Conservation (phyloP, 1,284 basidiomycete genomes). For the Apiotrichum gracile region DNA sequence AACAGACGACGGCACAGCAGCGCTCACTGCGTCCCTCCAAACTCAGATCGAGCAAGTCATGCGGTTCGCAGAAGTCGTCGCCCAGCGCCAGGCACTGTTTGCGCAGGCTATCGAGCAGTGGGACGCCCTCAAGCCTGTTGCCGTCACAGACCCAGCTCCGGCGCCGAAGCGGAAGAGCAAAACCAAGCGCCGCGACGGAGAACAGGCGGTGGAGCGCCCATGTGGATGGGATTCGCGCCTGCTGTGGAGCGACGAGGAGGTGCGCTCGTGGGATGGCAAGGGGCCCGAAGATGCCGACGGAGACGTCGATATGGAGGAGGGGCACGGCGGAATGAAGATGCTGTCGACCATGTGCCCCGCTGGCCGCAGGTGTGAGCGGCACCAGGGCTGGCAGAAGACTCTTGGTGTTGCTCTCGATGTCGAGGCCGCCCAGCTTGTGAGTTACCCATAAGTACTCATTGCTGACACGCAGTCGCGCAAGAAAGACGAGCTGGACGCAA, state of each 20-base stretch:
- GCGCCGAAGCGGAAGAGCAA: constrained; percentile 24
- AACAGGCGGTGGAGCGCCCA: constrained; percentile 25
- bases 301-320: constrained; percentile 1
- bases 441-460: background rate
- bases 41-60: constrained; percentile 15
- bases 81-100: constrained; percentile 27
- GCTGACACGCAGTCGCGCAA: constrained; percentile 10
- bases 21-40: constrained; percentile 8
- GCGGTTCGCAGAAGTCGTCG: constrained; percentile 18
- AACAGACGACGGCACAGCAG: background rate
- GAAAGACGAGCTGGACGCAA: constrained; percentile 2
- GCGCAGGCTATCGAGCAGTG: constrained; percentile 17
- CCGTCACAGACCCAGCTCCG: constrained; percentile 1
- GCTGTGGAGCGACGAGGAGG: constrained; percentile 28
- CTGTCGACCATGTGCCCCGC: constrained; percentile 17
- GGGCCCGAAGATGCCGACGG: background rate
- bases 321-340: background rate
- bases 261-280: constrained; percentile 15
- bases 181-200: constrained; percentile 16
- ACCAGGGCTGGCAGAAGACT: constrained; percentile 42
- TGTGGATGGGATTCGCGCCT: constrained; percentile 36
- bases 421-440: constrained; percentile 27
- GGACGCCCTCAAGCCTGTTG: constrained; percentile 12
- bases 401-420: constrained; percentile 26
- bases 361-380: constrained; percentile 34